phyloP scores from a whole-genome alignment of 129 eudicot genomes.

The Erigeron canadensis region DNA sequence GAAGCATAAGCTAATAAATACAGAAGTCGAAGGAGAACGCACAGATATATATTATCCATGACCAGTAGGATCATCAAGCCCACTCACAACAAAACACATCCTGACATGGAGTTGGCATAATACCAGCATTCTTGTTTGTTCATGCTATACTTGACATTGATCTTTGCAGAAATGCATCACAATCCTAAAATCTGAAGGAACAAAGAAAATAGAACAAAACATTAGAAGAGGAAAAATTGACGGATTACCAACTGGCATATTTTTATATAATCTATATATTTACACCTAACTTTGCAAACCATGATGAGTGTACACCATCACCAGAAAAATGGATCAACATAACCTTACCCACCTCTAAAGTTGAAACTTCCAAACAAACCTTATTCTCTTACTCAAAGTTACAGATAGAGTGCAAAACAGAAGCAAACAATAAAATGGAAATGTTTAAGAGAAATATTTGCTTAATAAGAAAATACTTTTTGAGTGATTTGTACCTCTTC shows the following conservation, averaged over 20 bases:
- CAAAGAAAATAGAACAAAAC: not conserved
- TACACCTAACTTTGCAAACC: not conserved
- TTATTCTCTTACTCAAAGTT: not conserved
- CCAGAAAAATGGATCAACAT: not conserved
- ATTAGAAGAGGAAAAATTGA: not conserved
- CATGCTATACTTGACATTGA: not conserved
- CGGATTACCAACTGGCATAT: not conserved
- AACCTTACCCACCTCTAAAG: constrained; percentile 2
- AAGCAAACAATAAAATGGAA: not conserved
- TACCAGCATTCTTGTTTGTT: constrained; percentile 6
- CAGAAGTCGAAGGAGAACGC: not conserved
- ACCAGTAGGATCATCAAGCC: not conserved
- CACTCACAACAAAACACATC: not conserved
- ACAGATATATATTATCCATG: not conserved
- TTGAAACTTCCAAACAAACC: not conserved
- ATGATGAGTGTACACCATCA: not conserved
- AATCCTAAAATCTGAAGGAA: not conserved
- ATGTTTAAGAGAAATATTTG: not conserved
- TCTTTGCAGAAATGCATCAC: not conserved
- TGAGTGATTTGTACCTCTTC: too few relatives aligned
- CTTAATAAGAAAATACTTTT: not conserved
- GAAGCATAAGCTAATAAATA: not conserved
- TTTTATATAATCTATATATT: not conserved
- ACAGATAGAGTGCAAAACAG: not conserved
- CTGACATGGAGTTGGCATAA: not conserved